Evolutionary conservation across 2,329 filamentous ascomycete genomes (phyloP).

Genomic region (Basipetospora chlamydospora): DNA sequence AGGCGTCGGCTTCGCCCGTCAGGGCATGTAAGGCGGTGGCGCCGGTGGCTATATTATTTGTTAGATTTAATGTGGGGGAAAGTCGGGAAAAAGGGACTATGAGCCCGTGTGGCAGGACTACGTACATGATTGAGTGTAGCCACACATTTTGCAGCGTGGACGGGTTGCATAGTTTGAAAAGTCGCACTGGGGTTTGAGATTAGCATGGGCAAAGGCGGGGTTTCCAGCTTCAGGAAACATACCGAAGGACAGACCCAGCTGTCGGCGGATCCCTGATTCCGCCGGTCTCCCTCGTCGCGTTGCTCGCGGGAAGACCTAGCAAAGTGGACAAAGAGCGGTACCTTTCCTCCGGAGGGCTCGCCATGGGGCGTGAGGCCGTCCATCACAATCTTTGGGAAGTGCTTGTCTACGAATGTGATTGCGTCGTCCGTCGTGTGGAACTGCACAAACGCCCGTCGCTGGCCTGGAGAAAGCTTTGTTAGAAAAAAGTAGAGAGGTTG

Average conservation of each 20-base stretch:
- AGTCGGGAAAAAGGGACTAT: no score
- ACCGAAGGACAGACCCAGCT: conserved; percentile 23
- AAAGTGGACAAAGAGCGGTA: conserved; percentile 25
- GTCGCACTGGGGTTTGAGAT: conserved; percentile 24
- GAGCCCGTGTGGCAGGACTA: no score
- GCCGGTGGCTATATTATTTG: no score
- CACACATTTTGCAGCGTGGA: conserved; percentile 23
- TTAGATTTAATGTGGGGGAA: no score
- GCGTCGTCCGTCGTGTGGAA: conserved; percentile 25
- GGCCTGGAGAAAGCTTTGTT: conserved; percentile 18
- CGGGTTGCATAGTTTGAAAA: conserved; percentile 24
- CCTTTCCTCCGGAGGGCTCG: conserved; percentile 22
- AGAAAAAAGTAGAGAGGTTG: conserved; percentile 4
- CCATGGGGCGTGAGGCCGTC: conserved; percentile 20
- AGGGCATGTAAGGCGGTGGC: conserved; percentile 24
- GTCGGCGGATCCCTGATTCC: conserved; percentile 9
- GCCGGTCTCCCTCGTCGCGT: conserved; percentile 20
- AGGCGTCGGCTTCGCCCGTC: conserved; percentile 33
- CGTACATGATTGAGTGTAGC: conserved; percentile 7
- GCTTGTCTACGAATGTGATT: conserved; percentile 24
- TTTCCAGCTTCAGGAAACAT: no score
- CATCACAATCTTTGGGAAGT: conserved; percentile 25
- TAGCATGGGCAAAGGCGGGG: no score
- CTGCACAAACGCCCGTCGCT: conserved; percentile 26
- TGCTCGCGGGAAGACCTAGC: no score